Conservation (phyloP, 2,329 filamentous ascomycete species). For the Cladosporium colombiae region DNA sequence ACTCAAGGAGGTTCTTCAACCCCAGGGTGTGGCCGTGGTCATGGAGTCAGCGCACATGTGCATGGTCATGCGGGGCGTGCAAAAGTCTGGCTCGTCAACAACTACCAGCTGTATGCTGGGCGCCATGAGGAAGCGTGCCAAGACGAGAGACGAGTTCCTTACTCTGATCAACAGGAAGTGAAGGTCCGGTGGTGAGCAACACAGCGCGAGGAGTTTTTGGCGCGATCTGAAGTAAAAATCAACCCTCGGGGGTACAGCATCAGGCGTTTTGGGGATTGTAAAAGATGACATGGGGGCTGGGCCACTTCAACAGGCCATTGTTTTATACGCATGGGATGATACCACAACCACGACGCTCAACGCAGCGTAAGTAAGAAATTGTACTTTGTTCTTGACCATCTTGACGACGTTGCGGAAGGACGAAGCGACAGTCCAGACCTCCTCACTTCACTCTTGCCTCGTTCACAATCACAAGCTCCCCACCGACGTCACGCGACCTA, state of each 20-base stretch:
- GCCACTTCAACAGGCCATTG: constrained; percentile 36
- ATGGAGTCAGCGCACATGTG: constrained; percentile 97
- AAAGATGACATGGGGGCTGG: constrained; percentile 18
- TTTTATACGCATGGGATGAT: constrained; percentile 29
- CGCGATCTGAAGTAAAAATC: background rate
- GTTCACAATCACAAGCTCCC: background rate
- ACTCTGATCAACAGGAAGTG: constrained; percentile 57
- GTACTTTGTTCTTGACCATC: background rate
- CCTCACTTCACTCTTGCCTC: constrained; percentile 5
- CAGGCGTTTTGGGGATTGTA: constrained; percentile 11
- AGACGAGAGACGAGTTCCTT: constrained; percentile 94
- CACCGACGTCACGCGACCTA: background rate
- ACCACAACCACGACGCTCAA: constrained; percentile 37
- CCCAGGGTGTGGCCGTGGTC: constrained; percentile 92
- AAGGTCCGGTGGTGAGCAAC: background rate
- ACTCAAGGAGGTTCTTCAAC: constrained; percentile 87
- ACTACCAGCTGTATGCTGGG: constrained; percentile 98
- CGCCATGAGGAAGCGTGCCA: constrained; percentile 87
- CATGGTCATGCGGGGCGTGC: constrained; percentile 98
- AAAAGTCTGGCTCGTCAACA: constrained; percentile 83
- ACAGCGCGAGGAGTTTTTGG: background rate
- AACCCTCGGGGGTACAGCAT: constrained; percentile 9
- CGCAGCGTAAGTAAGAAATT: constrained; percentile 34
- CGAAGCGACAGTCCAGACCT: background rate
- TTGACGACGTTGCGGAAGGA: background rate